A percentile compares a stretch with the other conserved stretches of the same genome.
These are phyloP conservation scores for Coffea humblotiana DNA, from an alignment of 305 asterid species.

Conservation along the genomic window DNA sequence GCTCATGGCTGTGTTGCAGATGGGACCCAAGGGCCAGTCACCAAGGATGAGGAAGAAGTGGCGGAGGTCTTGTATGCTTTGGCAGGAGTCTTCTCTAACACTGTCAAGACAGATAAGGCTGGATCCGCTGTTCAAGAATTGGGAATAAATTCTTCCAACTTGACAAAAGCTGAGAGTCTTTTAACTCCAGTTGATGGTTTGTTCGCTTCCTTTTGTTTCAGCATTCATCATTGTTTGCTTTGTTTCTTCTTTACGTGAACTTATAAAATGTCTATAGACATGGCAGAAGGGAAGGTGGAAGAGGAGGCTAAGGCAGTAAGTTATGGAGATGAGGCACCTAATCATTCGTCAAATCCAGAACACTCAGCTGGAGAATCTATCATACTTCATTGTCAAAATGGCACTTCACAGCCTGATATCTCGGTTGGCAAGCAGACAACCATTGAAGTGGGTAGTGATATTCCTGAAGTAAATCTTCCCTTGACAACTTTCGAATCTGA, in stretches of 20 bases:
- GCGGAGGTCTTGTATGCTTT: slow-evolving; percentile 72
- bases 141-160: slow-evolving; percentile 37
- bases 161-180: slow-evolving; percentile 30
- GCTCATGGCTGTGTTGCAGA: slow-evolving; percentile 9
- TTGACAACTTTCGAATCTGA: slow-evolving; percentile 10
- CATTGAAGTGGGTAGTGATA: not conserved
- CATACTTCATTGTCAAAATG: slow-evolving; percentile 24
- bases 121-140: slow-evolving; percentile 31
- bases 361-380: slow-evolving; percentile 35
- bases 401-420: slow-evolving; percentile 29
- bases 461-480: slow-evolving; percentile 21
- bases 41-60: slow-evolving; percentile 88
- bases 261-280: slow-evolving; percentile 7
- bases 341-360: slow-evolving; percentile 23
- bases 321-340: slow-evolving; percentile 19
- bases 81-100: slow-evolving; percentile 49
- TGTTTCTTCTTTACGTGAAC: not conserved
- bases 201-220: slow-evolving; percentile 12
- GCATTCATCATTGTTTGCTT: slow-evolving; percentile 9
- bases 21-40: slow-evolving; percentile 27
- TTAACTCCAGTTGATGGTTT: slow-evolving; percentile 41
- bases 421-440: slow-evolving; percentile 27
- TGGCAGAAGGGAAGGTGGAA: slow-evolving; percentile 24
- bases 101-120: slow-evolving; percentile 25
- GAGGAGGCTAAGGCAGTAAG: slow-evolving; percentile 24